Evolutionary conservation across 2,329 filamentous ascomycete species (phyloP), one percentile per base, ranked within the genome.

Genomic region (Neopestalotiopsis sp.): DNA sequence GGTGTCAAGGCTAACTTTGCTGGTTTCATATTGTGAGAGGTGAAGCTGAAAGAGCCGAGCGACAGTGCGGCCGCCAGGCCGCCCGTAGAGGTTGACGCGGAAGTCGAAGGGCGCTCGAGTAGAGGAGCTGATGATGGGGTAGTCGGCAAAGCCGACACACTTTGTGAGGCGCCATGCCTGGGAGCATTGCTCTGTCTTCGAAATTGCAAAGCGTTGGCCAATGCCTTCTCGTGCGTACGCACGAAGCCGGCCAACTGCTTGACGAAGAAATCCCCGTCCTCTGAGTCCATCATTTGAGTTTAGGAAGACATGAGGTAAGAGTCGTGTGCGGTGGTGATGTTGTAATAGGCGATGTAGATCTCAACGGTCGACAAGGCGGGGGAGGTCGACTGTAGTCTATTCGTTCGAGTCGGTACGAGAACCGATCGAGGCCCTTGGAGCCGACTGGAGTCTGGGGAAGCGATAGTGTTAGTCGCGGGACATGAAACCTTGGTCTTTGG

Each of bases 201-300:
- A 75, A 97, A 87, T 81, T 98, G 95, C 71, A 98, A 86, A 75
- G 95, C 95, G 84, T 98, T 98, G 78, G 96, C 96, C 72, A 99
- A 89, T 49, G 95, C 95, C 84, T 97, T 97, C 83, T 99, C 96
- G 85, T 99, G 94, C 68, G 94, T 97, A 72, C 95, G 94, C 82
- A 99, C 94, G 83, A 97, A 98, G 83, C 92, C 92, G 79, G 95
- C 95, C 80, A 99, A 88, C 87, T 97, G 96, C 95, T 95, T 96
- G 83, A 96, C 90, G 84, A 96, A 97, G 83, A 92, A 84, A 86
- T 94, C 90, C 81, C 93, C 93, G 90, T 96, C 92, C 91, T 95
- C 93, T 82, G 92, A 94, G 85, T 94, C 91, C 92, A 94, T 96
- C 75, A 82, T 87, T 83, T 72, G 86, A 82, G 75, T 78, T 77